phyloP scores from a whole-genome alignment of 495 filamentous ascomycete genomes.

The Neurospora cerealis region DNA sequence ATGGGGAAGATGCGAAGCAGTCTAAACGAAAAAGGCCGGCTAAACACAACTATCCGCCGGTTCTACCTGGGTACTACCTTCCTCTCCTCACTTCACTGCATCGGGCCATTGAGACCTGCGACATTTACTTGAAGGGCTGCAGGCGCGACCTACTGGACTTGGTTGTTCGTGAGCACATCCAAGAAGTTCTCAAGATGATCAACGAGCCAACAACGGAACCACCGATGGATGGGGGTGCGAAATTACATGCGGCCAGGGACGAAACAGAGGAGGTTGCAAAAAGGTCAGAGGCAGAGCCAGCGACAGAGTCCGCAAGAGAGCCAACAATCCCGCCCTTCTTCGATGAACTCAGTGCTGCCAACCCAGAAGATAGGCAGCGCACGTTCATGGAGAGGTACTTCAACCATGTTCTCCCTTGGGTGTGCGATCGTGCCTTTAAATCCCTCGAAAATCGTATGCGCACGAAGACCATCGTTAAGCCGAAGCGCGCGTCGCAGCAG shows the following conservation, averaged over 20 bases:
- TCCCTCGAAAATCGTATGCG: not conserved
- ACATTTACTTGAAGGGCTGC: conserved; percentile 14
- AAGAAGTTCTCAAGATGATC: conserved; percentile 25
- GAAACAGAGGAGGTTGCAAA: too few species aligned
- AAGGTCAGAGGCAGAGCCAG: too few species aligned
- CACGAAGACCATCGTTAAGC: too few species aligned
- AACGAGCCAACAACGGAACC: too few species aligned
- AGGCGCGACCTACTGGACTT: conserved; percentile 20
- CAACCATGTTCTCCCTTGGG: conserved; percentile 15
- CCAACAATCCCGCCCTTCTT: conserved; percentile 1
- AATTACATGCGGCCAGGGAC: too few species aligned
- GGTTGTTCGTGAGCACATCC: conserved; percentile 29
- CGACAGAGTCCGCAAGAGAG: too few species aligned
- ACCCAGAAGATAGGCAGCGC: conserved; percentile 30
- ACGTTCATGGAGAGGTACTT: conserved; percentile 35
- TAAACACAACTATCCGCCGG: not conserved
- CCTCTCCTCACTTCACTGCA: conserved; percentile 28
- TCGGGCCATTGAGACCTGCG: conserved; percentile 22
- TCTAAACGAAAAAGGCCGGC: too few species aligned
- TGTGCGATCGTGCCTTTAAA: not conserved
- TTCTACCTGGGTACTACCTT: conserved; percentile 15
- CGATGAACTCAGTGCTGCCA: conserved; percentile 25
- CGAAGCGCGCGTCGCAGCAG: too few species aligned
- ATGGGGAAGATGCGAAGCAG: too few species aligned
- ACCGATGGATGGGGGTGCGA: too few species aligned